Base-by-base conservation (phyloP, 2,329 filamentous ascomycete species). In the Trichoderma cornu-damae region DNA sequence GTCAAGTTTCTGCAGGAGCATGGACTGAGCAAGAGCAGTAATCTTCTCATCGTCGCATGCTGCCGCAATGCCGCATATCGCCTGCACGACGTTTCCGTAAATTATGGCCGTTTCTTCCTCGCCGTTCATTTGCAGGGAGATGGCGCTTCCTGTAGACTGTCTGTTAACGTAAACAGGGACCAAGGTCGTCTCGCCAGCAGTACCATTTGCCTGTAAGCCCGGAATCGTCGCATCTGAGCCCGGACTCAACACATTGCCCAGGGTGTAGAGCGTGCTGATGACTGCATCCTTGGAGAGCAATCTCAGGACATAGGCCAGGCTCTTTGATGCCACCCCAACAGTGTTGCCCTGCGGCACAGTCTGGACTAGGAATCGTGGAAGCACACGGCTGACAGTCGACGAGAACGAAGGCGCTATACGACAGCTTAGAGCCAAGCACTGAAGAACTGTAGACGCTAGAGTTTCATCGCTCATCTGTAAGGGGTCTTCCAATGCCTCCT, bases 1-100 rank as follows among this genome's bases (percentile, higher is more conserved):
- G 60, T 88, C 86, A 58, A 97, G 83, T 71, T 99, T 97, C 68
- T 99, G 94, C n/a, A 96, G 75, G 22, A 99, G 83, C 86, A 99
- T 96, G 1, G 91, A 95, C 65, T 96, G 88, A 2, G 92, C 93
- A 52, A 99, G 77, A 4, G 92, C 92, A 6, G 88, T 94, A 54
- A 99, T 96, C 73, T 96, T 96, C 59, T 90, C 86, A 66, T 99
- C 92, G 47, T 87, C 82, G 68, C 87, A 91, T 58, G 83, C 86
- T 20, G 81, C 83, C 1, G 94, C 90, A 68, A 99, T 90, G n/a
- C 86, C 86, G 58, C 95, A 93, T 60, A 99, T 93, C 0, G 93
- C 90, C 68, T 95, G 87, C n/a, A 97, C 85, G n/a, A 97, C 88
- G 61, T 93, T 95, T 34, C 85, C 84, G 68, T 95, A 91, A 0